Evolutionary conservation across 2,329 filamentous ascomycete species (phyloP).

Genomic region (Sporothrix brasiliensis): DNA sequence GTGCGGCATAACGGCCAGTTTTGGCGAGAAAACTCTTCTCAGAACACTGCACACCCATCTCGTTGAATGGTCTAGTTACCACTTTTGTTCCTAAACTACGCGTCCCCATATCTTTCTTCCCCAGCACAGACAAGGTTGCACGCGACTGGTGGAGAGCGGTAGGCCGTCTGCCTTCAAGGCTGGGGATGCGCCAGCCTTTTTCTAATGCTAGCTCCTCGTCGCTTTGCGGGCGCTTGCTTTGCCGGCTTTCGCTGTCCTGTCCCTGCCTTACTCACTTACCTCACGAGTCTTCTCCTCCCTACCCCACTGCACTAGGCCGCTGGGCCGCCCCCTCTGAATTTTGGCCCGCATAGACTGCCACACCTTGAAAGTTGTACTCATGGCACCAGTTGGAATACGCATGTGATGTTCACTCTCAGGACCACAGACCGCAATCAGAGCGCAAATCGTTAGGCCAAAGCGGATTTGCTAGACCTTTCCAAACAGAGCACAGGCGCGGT

Average conservation of each 20-base stretch:
- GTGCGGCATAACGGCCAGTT: background rate
- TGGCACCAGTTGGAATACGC: background rate
- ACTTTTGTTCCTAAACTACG: conserved; percentile 9
- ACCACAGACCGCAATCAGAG: background rate
- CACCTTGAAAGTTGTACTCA: background rate
- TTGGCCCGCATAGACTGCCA: conserved; percentile 13
- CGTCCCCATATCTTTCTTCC: background rate
- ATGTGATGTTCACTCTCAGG: background rate
- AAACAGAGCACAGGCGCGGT: too few relatives aligned
- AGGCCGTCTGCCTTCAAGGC: conserved; percentile 15
- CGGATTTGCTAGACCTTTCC: background rate
- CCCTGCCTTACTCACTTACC: background rate
- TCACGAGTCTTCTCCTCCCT: background rate
- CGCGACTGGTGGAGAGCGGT: conserved; percentile 29
- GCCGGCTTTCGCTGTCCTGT: conserved; percentile 6
- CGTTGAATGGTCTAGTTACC: background rate
- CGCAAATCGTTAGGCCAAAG: background rate
- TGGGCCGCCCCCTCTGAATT: conserved; percentile 10
- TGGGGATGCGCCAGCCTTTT: conserved; percentile 23
- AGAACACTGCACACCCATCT: background rate
- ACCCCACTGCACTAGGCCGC: conserved; percentile 26
- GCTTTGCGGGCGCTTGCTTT: background rate
- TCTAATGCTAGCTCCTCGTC: conserved; percentile 26
- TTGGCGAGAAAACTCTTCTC: background rate
- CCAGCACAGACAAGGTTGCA: conserved; percentile 28